Conservation (phyloP, 2,329 filamentous ascomycete genomes). For the Diplocarpon mali region DNA sequence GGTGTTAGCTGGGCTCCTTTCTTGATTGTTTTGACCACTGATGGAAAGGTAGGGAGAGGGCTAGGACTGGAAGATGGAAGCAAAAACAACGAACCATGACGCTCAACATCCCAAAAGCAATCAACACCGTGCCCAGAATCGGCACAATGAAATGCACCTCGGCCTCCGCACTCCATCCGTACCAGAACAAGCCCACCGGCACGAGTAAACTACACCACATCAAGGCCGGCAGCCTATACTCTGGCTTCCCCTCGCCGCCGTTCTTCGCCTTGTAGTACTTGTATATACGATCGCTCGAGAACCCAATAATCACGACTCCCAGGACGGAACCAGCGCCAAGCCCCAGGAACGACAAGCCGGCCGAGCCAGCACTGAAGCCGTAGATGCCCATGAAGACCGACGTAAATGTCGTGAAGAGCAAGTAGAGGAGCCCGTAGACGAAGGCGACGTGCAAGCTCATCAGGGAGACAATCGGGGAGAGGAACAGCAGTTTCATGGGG, state of each 20-base stretch:
- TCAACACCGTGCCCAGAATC: slow-evolving; percentile 27
- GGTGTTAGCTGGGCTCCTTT: not conserved
- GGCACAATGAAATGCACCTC: slow-evolving; percentile 35
- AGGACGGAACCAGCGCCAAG: slow-evolving; percentile 31
- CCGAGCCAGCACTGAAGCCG: slow-evolving; percentile 30
- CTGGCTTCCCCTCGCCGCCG: slow-evolving; percentile 23
- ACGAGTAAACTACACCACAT: slow-evolving; percentile 33
- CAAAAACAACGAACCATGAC: slow-evolving; percentile 1
- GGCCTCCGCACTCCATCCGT: slow-evolving; percentile 37
- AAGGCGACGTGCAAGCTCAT: slow-evolving; percentile 40
- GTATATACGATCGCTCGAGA: not conserved
- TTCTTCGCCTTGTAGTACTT: slow-evolving; percentile 32
- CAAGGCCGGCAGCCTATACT: slow-evolving; percentile 30
- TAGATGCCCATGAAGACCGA: slow-evolving; percentile 37
- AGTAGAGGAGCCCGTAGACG: slow-evolving; percentile 43
- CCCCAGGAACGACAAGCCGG: slow-evolving; percentile 33
- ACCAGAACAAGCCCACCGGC: slow-evolving; percentile 38
- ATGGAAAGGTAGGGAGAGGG: not conserved
- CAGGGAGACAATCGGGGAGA: slow-evolving; percentile 29
- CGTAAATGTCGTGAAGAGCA: slow-evolving; percentile 39
- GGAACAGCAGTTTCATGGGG: slow-evolving; percentile 34
- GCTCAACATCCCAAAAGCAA: slow-evolving; percentile 5
- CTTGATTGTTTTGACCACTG: too few relatives aligned
- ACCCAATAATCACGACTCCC: slow-evolving; percentile 1
- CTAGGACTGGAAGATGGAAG: not conserved